A percentile compares a stretch with the other conserved stretches of the same genome.
phyloP scores from a whole-genome alignment of 2,329 filamentous ascomycete species.

The Calonectria pauciramosa region DNA sequence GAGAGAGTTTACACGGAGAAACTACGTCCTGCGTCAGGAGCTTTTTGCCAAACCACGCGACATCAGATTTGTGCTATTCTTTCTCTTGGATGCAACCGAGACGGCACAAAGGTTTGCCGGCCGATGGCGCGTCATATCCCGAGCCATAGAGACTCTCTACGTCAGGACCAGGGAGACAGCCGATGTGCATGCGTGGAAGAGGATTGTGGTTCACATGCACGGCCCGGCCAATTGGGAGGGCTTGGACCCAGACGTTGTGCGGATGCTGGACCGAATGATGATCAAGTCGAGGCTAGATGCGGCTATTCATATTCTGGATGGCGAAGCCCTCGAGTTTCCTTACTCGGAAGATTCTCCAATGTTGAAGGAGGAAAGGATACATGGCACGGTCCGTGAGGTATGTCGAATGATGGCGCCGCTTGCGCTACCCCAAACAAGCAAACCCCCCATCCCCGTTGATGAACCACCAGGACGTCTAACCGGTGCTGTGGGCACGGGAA shows the following conservation, averaged over 20 bases:
- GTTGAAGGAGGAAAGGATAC: neutral
- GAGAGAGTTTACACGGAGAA: neutral
- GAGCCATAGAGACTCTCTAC: neutral
- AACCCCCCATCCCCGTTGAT: too few relatives aligned
- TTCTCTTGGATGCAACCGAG: neutral
- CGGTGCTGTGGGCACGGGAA: neutral
- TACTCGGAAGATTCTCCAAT: neutral
- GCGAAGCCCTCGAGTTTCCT: neutral
- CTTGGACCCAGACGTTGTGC: neutral
- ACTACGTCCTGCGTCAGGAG: neutral
- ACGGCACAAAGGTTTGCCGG: neutral
- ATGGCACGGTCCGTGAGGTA: neutral
- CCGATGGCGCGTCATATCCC: neutral
- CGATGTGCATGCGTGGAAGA: neutral
- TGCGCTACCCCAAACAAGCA: too few relatives aligned
- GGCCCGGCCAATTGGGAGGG: neutral
- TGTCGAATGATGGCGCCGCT: neutral
- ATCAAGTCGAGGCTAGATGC: neutral
- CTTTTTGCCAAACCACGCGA: neutral
- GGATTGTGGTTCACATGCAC: neutral
- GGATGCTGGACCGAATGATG: neutral
- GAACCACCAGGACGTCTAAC: neutral
- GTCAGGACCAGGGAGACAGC: neutral
- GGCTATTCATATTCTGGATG: neutral
- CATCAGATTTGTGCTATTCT: neutral